Evolutionary conservation across 441 rosid genomes (phyloP).

Genomic region (Populus hybrid): DNA sequence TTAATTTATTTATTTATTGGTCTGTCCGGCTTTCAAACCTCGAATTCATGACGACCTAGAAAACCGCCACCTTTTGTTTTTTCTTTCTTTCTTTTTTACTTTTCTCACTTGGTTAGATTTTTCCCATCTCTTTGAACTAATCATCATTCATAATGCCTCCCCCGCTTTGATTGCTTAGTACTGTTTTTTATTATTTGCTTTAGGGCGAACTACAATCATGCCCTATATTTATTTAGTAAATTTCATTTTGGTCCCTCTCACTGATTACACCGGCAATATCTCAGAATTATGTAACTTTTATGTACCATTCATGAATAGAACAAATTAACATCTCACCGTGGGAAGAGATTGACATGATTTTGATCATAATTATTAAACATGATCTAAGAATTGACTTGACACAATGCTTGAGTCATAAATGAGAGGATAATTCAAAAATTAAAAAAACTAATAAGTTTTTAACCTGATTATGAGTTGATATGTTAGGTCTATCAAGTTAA

Average conservation of each 20-base stretch:
- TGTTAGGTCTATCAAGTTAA: rapidly evolving
- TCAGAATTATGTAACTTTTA: no score
- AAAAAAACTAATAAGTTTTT: no score
- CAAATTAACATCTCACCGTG: background rate
- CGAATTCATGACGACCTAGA: constrained; percentile 24
- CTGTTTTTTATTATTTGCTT: constrained; percentile 13
- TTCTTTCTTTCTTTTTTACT: background rate
- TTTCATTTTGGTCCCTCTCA: background rate
- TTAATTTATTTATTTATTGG: no score
- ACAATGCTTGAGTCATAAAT: rapidly evolving
- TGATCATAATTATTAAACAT: no score
- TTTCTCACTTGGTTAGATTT: background rate
- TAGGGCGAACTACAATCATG: background rate
- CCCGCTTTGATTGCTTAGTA: constrained; percentile 3
- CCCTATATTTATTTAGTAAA: background rate
- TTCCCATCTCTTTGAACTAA: background rate
- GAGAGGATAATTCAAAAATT: no score
- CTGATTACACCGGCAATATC: background rate
- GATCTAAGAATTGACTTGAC: no score
- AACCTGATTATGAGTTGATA: no score
- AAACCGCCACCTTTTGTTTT: constrained; percentile 22
- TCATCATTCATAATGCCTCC: no score
- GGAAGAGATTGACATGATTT: background rate
- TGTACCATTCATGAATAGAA: background rate
- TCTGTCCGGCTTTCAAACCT: constrained; percentile 22